These are phyloP conservation scores for Chimonanthus salicifolius DNA, from an alignment of 164 flowering plant species.

Conservation along the genomic window DNA sequence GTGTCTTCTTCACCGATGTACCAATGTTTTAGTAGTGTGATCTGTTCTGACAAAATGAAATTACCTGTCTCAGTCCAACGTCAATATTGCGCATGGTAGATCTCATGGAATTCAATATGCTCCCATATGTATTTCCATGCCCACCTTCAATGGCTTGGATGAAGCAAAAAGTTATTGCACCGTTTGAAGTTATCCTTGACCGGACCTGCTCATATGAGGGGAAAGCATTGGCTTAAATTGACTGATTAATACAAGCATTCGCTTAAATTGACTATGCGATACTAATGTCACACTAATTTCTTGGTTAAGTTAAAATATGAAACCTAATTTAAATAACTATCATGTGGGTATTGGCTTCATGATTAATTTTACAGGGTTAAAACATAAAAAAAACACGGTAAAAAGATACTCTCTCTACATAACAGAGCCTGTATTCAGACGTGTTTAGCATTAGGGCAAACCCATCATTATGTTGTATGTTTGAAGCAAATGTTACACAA, in stretches of 20 bases:
- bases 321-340: too few species aligned
- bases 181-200: conserved; percentile 78
- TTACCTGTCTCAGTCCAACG: conserved; percentile 60
- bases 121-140: conserved; percentile 70
- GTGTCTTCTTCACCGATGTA: background rate
- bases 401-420: too few species aligned
- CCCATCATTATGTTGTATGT: background rate
- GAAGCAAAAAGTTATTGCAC: conserved; percentile 90
- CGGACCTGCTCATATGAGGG: conserved; percentile 44
- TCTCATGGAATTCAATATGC: conserved; percentile 68
- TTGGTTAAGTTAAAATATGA: too few species aligned
- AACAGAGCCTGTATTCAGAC: too few species aligned
- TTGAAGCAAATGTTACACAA: background rate
- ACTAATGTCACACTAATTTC: background rate
- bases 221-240: background rate
- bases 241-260: too few species aligned
- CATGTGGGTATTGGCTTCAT: background rate
- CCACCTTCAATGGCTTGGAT: conserved; percentile 86
- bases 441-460: background rate
- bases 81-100: conserved; percentile 34
- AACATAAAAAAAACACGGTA: background rate
- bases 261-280: background rate
- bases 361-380: background rate
- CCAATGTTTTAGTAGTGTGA: background rate
- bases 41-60: background rate